A percentile compares a stretch with the other conserved stretches of the same genome.
These are phyloP conservation scores for Brassica nigra DNA, from an alignment of 345 rosid species.

Conservation along the genomic window DNA sequence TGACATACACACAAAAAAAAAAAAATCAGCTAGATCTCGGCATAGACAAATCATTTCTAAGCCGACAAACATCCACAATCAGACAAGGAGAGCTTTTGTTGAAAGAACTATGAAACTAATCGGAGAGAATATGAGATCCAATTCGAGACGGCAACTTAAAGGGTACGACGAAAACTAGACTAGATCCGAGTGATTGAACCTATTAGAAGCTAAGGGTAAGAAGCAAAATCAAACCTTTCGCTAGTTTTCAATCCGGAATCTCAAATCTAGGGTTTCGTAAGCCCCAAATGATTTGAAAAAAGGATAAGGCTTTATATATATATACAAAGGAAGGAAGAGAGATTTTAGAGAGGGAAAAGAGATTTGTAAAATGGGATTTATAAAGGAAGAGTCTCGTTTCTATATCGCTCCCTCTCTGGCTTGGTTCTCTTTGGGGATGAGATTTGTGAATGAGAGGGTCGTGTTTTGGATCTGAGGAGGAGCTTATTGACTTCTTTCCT, in stretches of 20 bases:
- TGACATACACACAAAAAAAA: neutral
- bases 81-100: neutral
- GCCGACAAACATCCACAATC: constrained; percentile 6
- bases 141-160: neutral
- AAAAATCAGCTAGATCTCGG: constrained; percentile 12
- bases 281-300: constrained; percentile 10
- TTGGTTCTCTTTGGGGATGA: constrained; percentile 9
- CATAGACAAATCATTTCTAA: neutral
- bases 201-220: constrained; percentile 9
- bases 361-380: constrained; percentile 39
- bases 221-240: constrained; percentile 31
- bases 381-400: constrained; percentile 32
- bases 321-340: neutral
- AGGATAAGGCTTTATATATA: constrained; percentile 17
- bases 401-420: constrained; percentile 24
- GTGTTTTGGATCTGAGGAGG: constrained; percentile 37
- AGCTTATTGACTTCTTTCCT: neutral
- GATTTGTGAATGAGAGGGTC: constrained; percentile 26
- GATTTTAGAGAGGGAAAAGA: constrained; percentile 39
- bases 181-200: neutral
- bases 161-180: neutral
- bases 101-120: neutral
- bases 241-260: neutral
- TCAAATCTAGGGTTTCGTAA: constrained; percentile 36
- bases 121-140: neutral